Evolutionary conservation across 257 asterid species (phyloP).

Genomic region (Solanum sitiens): DNA sequence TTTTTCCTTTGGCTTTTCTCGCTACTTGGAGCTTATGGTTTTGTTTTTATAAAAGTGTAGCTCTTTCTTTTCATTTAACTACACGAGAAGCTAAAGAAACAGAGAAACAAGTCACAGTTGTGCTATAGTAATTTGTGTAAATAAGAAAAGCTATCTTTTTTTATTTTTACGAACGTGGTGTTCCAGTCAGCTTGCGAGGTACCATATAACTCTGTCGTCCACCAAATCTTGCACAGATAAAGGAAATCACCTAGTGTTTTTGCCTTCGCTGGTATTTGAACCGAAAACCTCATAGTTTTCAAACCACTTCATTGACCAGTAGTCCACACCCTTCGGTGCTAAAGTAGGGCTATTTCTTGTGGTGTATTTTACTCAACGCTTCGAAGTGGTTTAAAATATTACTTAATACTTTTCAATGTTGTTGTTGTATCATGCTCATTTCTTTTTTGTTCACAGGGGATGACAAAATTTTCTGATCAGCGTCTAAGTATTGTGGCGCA

Average conservation of each 20-base stretch:
- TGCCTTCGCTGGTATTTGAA: neutral
- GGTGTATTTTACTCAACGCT: neutral
- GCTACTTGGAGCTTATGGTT: neutral
- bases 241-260: neutral
- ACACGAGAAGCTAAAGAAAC: neutral
- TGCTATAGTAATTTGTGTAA: neutral
- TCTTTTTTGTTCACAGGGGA: constrained; percentile 2
- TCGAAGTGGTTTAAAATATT: neutral
- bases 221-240: neutral
- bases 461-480: neutral
- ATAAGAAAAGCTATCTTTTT: neutral
- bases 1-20: neutral
- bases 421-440: neutral
- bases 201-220: neutral
- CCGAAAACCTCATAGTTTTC: neutral
- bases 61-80: neutral
- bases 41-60: neutral
- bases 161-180: neutral
- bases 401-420: neutral
- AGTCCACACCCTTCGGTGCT: neutral
- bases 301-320: neutral
- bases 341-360: neutral
- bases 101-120: neutral
- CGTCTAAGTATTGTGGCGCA: constrained; percentile 1
- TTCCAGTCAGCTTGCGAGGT: neutral